These are phyloP conservation scores for Yamadazyma akitaensis DNA, from an alignment of 805 yeast species.

Conservation along the genomic window DNA sequence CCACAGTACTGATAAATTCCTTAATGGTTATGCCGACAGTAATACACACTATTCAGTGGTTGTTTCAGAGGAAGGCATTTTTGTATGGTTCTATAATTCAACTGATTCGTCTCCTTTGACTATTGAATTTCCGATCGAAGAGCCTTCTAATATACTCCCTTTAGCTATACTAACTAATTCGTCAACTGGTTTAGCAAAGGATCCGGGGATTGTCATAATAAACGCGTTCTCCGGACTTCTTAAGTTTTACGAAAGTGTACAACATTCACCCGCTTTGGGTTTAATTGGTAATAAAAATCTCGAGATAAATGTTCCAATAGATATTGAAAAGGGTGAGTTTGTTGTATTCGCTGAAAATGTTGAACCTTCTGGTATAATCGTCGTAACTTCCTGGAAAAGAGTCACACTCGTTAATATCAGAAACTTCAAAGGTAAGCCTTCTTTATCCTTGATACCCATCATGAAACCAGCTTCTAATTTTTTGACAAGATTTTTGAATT, in stretches of 20 bases:
- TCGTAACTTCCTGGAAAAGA: conserved; percentile 69
- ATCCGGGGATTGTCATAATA: conserved; percentile 71
- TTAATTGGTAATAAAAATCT: conserved; percentile 45
- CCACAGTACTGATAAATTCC: conserved; percentile 7
- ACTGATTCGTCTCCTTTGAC: conserved; percentile 58
- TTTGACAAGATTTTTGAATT: conserved; percentile 11
- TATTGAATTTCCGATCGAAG: conserved; percentile 47
- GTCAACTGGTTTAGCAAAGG: conserved; percentile 43
- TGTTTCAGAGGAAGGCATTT: conserved; percentile 47
- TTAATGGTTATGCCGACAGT: conserved; percentile 47
- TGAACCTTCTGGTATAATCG: conserved; percentile 71
- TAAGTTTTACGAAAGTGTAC: conserved; percentile 71
- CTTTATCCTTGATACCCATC: conserved; percentile 34
- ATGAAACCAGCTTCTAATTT: conserved; percentile 14
- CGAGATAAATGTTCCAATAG: conserved; percentile 39
- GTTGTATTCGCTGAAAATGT: conserved; percentile 55
- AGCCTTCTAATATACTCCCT: conserved; percentile 30
- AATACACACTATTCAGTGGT: conserved; percentile 48
- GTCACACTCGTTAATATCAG: conserved; percentile 59
- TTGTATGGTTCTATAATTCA: conserved; percentile 68
- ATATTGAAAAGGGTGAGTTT: conserved; percentile 44
- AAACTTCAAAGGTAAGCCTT: conserved; percentile 66
- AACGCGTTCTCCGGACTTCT: conserved; percentile 57
- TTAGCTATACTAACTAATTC: conserved; percentile 60
- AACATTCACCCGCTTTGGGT: conserved; percentile 64